A percentile compares a stretch with the other conserved stretches of the same genome.
These are phyloP conservation scores for Bremia lactucae DNA, from an alignment of 352 stramenopile species.

Conservation along the genomic window DNA sequence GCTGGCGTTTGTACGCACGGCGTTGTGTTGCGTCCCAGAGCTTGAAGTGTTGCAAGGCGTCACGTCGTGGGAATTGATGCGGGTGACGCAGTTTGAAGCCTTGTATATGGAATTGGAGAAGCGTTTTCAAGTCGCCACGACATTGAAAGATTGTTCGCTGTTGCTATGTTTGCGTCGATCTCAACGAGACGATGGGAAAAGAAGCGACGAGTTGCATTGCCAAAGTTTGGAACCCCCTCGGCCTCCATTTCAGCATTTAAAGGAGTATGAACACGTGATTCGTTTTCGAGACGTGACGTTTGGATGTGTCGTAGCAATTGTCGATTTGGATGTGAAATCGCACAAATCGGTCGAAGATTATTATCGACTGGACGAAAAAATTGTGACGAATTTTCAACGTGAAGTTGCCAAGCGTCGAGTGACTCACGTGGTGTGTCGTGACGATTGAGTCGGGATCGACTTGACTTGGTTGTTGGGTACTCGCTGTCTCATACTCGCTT, in stretches of 20 bases:
- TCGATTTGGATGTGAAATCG: conserved; percentile 82
- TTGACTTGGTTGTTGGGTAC: too few relatives aligned
- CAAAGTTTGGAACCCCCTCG: conserved; percentile 8
- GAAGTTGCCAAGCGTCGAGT: conserved; percentile 28
- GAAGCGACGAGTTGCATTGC: conserved; percentile 2
- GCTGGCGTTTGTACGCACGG: conserved; percentile 40
- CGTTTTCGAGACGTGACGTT: conserved; percentile 57
- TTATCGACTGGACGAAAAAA: conserved; percentile 71
- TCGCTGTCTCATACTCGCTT: too few relatives aligned
- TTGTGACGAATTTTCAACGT: conserved; percentile 44
- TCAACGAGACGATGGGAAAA: conserved; percentile 12
- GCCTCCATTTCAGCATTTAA: conserved; percentile 53
- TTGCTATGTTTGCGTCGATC: conserved; percentile 57
- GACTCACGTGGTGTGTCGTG: conserved; percentile 23
- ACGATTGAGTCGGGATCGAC: conserved; percentile 36
- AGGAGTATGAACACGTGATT: conserved; percentile 57
- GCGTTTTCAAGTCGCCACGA: conserved; percentile 74
- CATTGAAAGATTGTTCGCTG: conserved; percentile 78
- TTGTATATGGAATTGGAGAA: conserved; percentile 58
- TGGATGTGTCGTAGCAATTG: conserved; percentile 71
- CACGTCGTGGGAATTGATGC: conserved; percentile 29
- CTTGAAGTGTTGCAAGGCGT: conserved; percentile 23
- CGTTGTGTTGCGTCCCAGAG: conserved; percentile 31
- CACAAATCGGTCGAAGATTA: conserved; percentile 82
- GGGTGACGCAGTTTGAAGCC: conserved; percentile 27